Conservation (phyloP, 164 flowering plant genomes). For the Platanus orientalis region DNA sequence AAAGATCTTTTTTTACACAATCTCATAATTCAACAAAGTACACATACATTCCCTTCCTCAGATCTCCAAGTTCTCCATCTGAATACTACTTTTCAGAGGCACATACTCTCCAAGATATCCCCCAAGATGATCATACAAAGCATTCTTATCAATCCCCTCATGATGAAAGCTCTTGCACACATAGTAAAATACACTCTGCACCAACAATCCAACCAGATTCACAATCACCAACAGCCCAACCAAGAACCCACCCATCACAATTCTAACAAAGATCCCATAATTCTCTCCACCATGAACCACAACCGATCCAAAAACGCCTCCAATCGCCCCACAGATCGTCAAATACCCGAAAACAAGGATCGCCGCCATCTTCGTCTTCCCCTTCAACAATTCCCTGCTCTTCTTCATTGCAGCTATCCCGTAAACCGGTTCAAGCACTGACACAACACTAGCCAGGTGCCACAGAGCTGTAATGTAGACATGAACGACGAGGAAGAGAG, state of each 20-base stretch:
- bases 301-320: conserved; percentile 42
- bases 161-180: conserved; percentile 91
- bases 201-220: conserved; percentile 80
- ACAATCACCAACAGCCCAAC: conserved; percentile 88
- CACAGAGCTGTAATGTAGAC: conserved; percentile 78
- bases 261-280: conserved; percentile 44
- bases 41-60: conserved; percentile 13
- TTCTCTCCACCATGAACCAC: conserved; percentile 72
- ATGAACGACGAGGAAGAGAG: conserved; percentile 53
- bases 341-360: conserved; percentile 55
- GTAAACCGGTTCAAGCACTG: conserved; percentile 78
- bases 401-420: conserved; percentile 83
- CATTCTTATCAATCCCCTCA: conserved; percentile 82
- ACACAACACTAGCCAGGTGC: conserved; percentile 89
- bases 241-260: conserved; percentile 68
- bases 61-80: conserved; percentile 75
- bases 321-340: conserved; percentile 42
- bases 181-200: conserved; percentile 95
- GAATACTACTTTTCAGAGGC: conserved; percentile 91
- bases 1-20: neutral
- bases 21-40: neutral
- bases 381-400: conserved; percentile 80
- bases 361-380: conserved; percentile 45
- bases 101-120: conserved; percentile 97
- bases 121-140: conserved; percentile 86